These are phyloP conservation scores for Ilex asprella DNA, from an alignment of 257 asterid genomes.

Conservation along the genomic window DNA sequence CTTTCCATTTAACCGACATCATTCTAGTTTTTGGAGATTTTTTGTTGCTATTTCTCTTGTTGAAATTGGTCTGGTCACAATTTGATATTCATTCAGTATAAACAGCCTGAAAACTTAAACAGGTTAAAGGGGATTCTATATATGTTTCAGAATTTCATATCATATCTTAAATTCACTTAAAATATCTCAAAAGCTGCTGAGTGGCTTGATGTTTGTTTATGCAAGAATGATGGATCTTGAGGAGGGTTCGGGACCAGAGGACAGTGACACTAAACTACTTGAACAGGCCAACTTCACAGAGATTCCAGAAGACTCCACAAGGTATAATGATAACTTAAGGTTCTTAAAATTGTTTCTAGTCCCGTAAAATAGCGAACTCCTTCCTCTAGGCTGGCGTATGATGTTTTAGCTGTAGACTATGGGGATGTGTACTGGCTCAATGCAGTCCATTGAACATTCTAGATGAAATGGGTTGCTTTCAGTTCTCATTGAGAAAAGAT, in stretches of 20 bases:
- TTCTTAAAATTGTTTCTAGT: not conserved
- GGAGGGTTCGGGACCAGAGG: constrained; percentile 84
- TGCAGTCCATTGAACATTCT: too few relatives aligned
- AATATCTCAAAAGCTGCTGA: too few relatives aligned
- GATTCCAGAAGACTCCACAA: constrained; percentile 16
- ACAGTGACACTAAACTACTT: constrained; percentile 51
- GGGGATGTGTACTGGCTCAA: too few relatives aligned
- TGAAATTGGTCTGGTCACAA: too few relatives aligned
- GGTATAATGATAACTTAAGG: constrained; percentile 22
- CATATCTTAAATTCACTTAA: too few relatives aligned
- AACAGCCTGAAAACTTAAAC: too few relatives aligned
- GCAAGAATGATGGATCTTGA: constrained; percentile 72
- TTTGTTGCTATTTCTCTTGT: too few relatives aligned
- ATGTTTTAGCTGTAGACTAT: not conserved
- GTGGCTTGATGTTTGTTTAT: constrained; percentile 6
- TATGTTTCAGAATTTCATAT: too few relatives aligned
- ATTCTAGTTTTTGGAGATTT: not conserved
- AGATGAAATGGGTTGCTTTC: not conserved
- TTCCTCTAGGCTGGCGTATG: not conserved
- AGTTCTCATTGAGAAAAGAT: too few relatives aligned
- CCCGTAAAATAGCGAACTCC: not conserved
- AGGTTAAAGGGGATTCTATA: too few relatives aligned
- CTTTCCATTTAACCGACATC: too few relatives aligned
- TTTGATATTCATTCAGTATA: too few relatives aligned
- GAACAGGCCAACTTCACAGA: constrained; percentile 22